Base-by-base conservation (phyloP, 1,284 basidiomycete genomes). In the Tausonia pullulans region DNA sequence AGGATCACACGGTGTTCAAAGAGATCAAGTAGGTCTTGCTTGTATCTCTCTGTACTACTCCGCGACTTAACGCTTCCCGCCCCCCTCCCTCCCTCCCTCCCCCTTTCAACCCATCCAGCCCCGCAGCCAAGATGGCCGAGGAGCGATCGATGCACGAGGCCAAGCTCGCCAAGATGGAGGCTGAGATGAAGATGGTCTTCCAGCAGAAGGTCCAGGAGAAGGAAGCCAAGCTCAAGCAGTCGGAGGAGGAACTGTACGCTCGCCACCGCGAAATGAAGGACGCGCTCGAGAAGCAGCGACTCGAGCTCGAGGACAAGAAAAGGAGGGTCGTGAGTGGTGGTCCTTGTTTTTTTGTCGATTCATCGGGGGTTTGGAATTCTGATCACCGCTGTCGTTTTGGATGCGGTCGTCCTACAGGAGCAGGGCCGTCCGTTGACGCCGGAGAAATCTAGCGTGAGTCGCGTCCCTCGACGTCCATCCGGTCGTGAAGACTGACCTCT, bases 121-220 rank as follows among this genome's bases (percentile, higher is more conserved):
- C 93, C 68, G 92, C 92, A 64, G 88, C 88, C 68, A 89, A 93
- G 77, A 84, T 92, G 80, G 91, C 93, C 71, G 94, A 98, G 75
- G 94, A 98, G 76, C 88, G 93, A 66, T 81, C 89, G 62, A 78
- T 93, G 74, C 91, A 95, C 77, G 91, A 95, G 79, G 89, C 90
- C 70, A 97, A 97, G 78, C 83, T 98, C 67, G 84, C 89, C 67
- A 98, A 97, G 86, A 97, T 97, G 93, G 93, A 98, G 80, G 88
- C 90, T 66, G 93, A 97, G 82, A 95, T 96, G 92, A 94, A 93
- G 83, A 90, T 92, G 88, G 93, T 98, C 71, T 98, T 98, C 89
- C 91, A 94, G 76, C 94, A 97, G 79, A 98, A 98, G 78, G 93
- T 98, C 62, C 90, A 92, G 76, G 93, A 98, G 78, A 97, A 98